These are phyloP conservation scores for Phialophora tarda DNA, from an alignment of 2,329 filamentous ascomycete species.

Conservation along the genomic window DNA sequence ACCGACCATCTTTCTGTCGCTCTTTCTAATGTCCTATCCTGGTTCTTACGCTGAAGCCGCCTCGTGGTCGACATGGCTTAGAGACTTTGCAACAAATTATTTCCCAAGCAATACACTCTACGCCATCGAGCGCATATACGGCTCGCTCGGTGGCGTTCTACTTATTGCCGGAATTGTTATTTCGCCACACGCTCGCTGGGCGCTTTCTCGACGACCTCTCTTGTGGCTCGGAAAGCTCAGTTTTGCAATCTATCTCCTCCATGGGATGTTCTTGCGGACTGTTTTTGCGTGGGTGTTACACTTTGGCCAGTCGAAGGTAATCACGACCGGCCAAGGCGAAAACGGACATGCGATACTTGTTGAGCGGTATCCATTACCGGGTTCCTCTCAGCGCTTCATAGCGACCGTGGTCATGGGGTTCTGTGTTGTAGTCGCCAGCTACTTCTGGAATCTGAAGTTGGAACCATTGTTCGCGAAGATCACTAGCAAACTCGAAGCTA, in stretches of 20 bases:
- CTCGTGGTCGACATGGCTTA: conserved; percentile 55
- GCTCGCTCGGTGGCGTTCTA: conserved; percentile 56
- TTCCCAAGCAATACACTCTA: conserved; percentile 51
- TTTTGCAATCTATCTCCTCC: conserved; percentile 68
- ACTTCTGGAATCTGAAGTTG: conserved; percentile 60
- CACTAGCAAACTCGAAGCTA: conserved; percentile 39
- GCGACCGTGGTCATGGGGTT: conserved; percentile 62
- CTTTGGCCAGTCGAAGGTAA: conserved; percentile 46
- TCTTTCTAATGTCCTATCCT: conserved; percentile 66
- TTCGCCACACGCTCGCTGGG: conserved; percentile 57
- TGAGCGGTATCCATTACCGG: conserved; percentile 30
- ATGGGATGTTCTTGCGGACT: conserved; percentile 65
- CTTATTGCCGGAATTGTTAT: conserved; percentile 61
- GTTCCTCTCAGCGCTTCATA: conserved; percentile 48
- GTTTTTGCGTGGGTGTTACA: conserved; percentile 67
- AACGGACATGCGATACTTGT: conserved; percentile 14
- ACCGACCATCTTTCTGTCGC: conserved; percentile 57
- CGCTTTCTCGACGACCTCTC: conserved; percentile 61
- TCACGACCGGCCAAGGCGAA: conserved; percentile 34
- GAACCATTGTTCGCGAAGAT: conserved; percentile 56
- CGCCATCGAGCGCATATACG: conserved; percentile 58
- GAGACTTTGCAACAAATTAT: conserved; percentile 42
- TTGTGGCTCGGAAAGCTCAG: conserved; percentile 68
- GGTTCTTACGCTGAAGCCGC: conserved; percentile 61
- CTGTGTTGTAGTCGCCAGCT: conserved; percentile 68